Evolutionary conservation across 352 stramenopile genomes (phyloP), one percentile per base, ranked within the genome.

Genomic region (Pythium volutum): DNA sequence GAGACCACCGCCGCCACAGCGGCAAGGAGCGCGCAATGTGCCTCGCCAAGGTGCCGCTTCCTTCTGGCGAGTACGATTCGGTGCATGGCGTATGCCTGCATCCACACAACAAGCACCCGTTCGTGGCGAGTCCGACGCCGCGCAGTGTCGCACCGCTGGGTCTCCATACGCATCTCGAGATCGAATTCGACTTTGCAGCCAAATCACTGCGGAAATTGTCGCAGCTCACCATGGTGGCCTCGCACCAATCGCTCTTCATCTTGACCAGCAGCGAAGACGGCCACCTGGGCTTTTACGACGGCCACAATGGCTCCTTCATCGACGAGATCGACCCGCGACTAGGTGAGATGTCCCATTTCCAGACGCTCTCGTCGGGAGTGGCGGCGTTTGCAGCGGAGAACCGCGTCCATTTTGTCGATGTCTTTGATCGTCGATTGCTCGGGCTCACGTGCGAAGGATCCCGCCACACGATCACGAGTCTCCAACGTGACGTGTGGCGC

Each of bases 401-500:
- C 9, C 59, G 61, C 9, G 64, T 80, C 41, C 49, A 69, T 46
- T 75, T 80, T 52, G 23, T 69, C 31, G 67, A 80, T 26, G 54
- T 41, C 0, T 26, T 59, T 1, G 60, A 77, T 1, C 62, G 62
- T 6, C 59, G 55, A 1, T 4, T 71, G 16, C 52, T 77, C 0
- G 25, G 23, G 18, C 38, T 75, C 15, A 47, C 45, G 4, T 80
- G 73, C 31, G 62, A 76, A 38, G 64, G 45, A 6, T 69, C 69
- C 11, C 56, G 43, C 27, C 50, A 69, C 27, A 43, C n/a, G 3
- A 77, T 80, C 46, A 76, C 67, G 4, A 77, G 66, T 23, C 22
- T 80, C 1, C 56, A 70, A 9, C 60, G 59, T 33, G 73, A 80
- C 25, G 41, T 61, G 29, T 80, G 62, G 73, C 69, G 67, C 4